Conservation (phyloP, 2,329 filamentous ascomycete species). For the Orbilia blumenaviensis region DNA sequence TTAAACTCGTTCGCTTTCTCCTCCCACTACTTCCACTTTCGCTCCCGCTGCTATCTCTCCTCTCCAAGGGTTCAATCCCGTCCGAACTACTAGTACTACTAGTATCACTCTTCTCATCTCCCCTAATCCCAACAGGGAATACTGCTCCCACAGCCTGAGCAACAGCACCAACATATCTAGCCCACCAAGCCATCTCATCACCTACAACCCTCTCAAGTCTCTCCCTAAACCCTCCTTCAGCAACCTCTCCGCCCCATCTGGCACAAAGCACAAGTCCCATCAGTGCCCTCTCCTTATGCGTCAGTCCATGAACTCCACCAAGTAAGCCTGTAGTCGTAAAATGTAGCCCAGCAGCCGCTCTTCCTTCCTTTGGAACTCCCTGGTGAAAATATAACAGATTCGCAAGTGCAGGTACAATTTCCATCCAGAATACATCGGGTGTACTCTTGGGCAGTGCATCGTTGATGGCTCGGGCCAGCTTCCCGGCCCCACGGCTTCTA, state of each 20-base stretch:
- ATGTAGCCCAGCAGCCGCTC: conserved; percentile 76
- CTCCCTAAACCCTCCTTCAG: conserved; percentile 67
- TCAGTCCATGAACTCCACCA: conserved; percentile 74
- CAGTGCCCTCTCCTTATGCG: conserved; percentile 75
- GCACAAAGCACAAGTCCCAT: conserved; percentile 77
- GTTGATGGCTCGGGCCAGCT: conserved; percentile 65
- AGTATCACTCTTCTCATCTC: neutral
- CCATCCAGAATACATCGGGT: conserved; percentile 62
- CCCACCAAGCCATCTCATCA: conserved; percentile 71
- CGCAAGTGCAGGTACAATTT: conserved; percentile 68
- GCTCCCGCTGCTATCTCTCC: conserved; percentile 61
- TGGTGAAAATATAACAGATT: conserved; percentile 69
- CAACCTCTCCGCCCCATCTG: conserved; percentile 75
- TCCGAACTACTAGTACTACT: neutral
- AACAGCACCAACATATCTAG: conserved; percentile 70
- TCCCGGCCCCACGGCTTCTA: conserved; percentile 63
- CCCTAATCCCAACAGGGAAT: conserved; percentile 69
- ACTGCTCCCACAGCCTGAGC: conserved; percentile 68
- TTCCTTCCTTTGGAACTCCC: conserved; percentile 66
- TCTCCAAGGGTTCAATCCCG: conserved; percentile 37
- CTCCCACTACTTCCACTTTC: conserved; percentile 57
- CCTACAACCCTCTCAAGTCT: conserved; percentile 68
- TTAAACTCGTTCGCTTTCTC: conserved; percentile 62
- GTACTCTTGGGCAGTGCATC: conserved; percentile 63
- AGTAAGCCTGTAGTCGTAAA: conserved; percentile 75